Conservation (phyloP, 2,329 filamentous ascomycete genomes). For the Pestalotiopsis fici region DNA sequence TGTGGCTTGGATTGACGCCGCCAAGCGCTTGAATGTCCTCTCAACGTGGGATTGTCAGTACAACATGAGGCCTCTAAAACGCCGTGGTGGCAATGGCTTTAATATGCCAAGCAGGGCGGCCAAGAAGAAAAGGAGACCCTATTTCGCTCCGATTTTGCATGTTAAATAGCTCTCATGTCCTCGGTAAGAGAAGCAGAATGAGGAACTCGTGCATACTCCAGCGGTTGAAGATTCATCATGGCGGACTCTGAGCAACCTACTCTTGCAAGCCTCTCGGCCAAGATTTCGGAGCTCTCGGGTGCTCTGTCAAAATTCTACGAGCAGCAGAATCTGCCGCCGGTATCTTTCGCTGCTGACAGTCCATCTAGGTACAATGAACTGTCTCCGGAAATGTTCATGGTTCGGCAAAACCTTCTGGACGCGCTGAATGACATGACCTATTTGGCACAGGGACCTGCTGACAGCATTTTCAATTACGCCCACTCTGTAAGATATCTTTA, state of each 20-base stretch:
- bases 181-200: background rate
- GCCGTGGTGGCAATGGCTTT: background rate
- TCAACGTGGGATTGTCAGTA: background rate
- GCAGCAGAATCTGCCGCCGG: slow-evolving; percentile 41
- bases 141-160: background rate
- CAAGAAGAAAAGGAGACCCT: background rate
- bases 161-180: background rate
- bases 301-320: slow-evolving; percentile 39
- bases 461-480: slow-evolving; percentile 48
- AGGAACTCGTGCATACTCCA: background rate
- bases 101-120: background rate
- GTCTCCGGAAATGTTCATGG: slow-evolving; percentile 42
- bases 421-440: slow-evolving; percentile 46
- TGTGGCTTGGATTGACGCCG: background rate
- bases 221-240: slow-evolving; percentile 28
- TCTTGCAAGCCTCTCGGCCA: slow-evolving; percentile 42
- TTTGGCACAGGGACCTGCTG: slow-evolving; percentile 47
- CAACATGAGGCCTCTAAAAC: background rate
- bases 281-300: slow-evolving; percentile 44
- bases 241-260: slow-evolving; percentile 31
- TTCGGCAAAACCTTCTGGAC: slow-evolving; percentile 44
- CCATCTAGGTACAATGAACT: slow-evolving; percentile 41
- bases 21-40: background rate
- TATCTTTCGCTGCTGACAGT: slow-evolving; percentile 44
- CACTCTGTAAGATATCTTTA: slow-evolving; percentile 33